Evolutionary conservation across 2,329 filamentous ascomycete genomes (phyloP).

Genomic region (Trichoderma aggressivum): DNA sequence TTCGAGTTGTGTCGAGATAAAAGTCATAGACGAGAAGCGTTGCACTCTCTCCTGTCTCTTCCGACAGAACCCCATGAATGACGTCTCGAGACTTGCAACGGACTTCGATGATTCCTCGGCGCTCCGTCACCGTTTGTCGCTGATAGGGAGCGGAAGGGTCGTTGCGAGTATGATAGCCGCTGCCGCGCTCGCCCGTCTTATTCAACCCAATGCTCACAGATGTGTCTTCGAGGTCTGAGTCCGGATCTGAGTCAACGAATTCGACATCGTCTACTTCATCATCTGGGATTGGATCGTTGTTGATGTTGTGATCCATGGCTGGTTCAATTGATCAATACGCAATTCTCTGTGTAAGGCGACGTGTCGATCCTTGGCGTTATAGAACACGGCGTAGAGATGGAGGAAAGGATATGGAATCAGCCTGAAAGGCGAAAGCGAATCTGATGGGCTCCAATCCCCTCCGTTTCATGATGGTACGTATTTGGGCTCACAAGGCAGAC

Average conservation of each 20-base stretch:
- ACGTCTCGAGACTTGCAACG: constrained; percentile 27
- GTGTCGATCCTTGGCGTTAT: neutral
- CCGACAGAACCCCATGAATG: constrained; percentile 25
- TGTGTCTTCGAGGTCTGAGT: constrained; percentile 22
- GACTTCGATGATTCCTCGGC: constrained; percentile 27
- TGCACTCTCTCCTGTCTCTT: constrained; percentile 21
- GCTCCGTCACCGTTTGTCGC: constrained; percentile 20
- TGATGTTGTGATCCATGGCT: neutral
- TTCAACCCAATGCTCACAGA: constrained; percentile 22
- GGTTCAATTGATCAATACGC: too few species aligned
- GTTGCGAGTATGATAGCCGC: constrained; percentile 26
- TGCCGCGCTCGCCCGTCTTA: constrained; percentile 21
- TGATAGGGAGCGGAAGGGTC: constrained; percentile 25
- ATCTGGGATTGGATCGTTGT: neutral
- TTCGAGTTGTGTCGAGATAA: constrained; percentile 26
- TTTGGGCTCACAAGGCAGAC: neutral
- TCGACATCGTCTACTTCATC: neutral
- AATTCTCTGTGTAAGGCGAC: neutral
- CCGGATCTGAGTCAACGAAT: constrained; percentile 6
- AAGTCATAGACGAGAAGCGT: constrained; percentile 28
- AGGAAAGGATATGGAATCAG: neutral
- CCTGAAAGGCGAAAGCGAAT: neutral
- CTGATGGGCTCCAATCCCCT: neutral
- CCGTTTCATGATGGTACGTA: neutral
- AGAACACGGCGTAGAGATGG: neutral